Evolutionary conservation across 768 basidiomycete genomes (phyloP).

Genomic region (Mycena indigotica): DNA sequence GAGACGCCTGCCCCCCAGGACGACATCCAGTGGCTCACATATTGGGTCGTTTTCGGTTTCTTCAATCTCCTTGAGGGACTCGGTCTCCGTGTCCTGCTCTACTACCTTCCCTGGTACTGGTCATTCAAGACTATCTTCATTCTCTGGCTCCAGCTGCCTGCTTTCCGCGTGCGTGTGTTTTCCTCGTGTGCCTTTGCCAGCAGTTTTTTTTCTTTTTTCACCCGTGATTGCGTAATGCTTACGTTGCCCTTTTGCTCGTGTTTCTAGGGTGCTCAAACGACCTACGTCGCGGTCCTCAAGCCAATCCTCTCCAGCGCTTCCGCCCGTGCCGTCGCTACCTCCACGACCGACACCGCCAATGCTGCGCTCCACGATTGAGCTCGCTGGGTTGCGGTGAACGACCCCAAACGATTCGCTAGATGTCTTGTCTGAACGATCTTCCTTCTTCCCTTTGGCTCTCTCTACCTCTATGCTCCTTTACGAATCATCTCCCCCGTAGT

Average conservation of each 20-base stretch:
- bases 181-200: conserved; percentile 17
- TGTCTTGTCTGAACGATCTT: background rate
- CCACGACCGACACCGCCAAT: conserved; percentile 60
- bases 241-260: conserved; percentile 4
- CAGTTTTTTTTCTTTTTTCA: conserved; percentile 23
- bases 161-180: conserved; percentile 66
- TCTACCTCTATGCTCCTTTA: background rate
- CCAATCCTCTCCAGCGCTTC: conserved; percentile 74
- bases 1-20: conserved; percentile 82
- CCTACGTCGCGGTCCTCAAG: conserved; percentile 77
- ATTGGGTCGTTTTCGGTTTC: conserved; percentile 94
- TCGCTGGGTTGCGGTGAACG: background rate
- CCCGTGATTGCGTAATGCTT: conserved; percentile 1
- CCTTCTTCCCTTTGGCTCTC: background rate
- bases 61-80: conserved; percentile 92
- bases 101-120: conserved; percentile 95
- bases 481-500: background rate
- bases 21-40: conserved; percentile 95
- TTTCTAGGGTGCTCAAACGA: conserved; percentile 78
- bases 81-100: conserved; percentile 79
- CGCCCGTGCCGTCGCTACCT: conserved; percentile 44
- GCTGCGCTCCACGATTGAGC: conserved; percentile 47
- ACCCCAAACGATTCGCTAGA: background rate
- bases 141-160: conserved; percentile 88
- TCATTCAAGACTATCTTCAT: conserved; percentile 90